phyloP scores from a whole-genome alignment of 257 asterid genomes.

The Anisodus acutangulus region DNA sequence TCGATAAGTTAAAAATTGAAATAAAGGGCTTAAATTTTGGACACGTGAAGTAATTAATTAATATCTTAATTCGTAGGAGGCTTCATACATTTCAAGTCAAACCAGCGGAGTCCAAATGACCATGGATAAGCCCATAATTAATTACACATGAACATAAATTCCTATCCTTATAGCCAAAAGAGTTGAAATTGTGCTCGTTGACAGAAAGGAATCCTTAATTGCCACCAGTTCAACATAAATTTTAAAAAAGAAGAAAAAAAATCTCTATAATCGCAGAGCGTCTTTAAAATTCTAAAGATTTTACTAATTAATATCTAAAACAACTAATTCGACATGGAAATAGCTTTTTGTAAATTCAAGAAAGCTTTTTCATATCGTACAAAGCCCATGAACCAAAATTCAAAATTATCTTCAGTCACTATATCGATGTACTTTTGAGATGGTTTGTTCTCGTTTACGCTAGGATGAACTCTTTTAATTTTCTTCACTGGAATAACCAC shows the following conservation, averaged over 20 bases:
- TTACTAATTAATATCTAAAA: background rate
- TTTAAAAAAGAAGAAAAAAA: background rate
- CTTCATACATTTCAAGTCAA: background rate
- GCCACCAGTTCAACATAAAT: background rate
- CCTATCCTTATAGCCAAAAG: background rate
- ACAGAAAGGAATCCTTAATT: background rate
- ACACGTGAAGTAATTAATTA: too few species aligned
- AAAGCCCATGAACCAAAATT: constrained; percentile 97
- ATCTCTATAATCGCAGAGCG: background rate
- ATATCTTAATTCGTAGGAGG: background rate
- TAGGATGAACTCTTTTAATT: constrained; percentile 60
- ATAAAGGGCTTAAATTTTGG: background rate
- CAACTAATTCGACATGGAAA: constrained; percentile 46
- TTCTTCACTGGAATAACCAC: constrained; percentile 68
- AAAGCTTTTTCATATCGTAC: constrained; percentile 85
- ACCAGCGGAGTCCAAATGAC: background rate
- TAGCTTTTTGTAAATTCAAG: constrained; percentile 57
- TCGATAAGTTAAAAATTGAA: background rate
- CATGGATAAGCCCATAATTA: background rate
- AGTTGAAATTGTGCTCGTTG: background rate
- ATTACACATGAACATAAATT: background rate
- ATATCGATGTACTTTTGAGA: constrained; percentile 70
- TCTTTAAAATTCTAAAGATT: constrained; percentile 19
- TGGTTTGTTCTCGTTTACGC: constrained; percentile 63
- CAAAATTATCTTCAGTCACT: constrained; percentile 68